Conservation (phyloP, 345 rosid species). For the Camelina sativa region DNA sequence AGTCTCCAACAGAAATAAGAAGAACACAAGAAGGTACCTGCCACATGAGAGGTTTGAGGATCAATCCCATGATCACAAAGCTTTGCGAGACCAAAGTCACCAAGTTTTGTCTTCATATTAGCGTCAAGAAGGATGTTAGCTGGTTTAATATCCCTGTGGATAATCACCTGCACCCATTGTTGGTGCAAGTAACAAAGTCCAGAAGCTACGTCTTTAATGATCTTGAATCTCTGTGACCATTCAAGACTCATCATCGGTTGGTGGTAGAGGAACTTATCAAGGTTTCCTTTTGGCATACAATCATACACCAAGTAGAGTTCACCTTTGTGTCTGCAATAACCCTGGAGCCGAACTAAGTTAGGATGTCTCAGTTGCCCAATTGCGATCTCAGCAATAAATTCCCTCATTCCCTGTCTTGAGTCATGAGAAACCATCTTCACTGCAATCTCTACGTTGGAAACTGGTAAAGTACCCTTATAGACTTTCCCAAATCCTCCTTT, state of each 20-base stretch:
- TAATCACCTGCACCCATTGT: constrained; percentile 65
- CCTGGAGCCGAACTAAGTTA: constrained; percentile 21
- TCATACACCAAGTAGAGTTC: constrained; percentile 59
- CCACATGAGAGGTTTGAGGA: constrained; percentile 59
- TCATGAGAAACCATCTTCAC: constrained; percentile 34
- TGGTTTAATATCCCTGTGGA: constrained; percentile 76
- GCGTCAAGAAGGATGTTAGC: constrained; percentile 69
- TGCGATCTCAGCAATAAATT: constrained; percentile 32
- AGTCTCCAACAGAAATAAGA: not conserved
- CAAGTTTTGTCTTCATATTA: constrained; percentile 61
- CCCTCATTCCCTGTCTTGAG: constrained; percentile 31
- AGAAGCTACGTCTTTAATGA: constrained; percentile 52
- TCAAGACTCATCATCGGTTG: constrained; percentile 33
- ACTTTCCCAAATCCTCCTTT: constrained; percentile 64
- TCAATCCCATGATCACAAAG: constrained; percentile 58
- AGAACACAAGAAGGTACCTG: constrained; percentile 14
- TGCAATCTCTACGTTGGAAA: constrained; percentile 9
- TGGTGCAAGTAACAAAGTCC: constrained; percentile 48
- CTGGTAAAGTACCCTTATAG: constrained; percentile 28
- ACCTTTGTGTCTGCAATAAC: constrained; percentile 18
- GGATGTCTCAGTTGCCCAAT: constrained; percentile 28
- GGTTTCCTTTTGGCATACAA: constrained; percentile 68
- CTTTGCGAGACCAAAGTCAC: constrained; percentile 83
- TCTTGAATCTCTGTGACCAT: constrained; percentile 62
- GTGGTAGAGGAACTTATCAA: constrained; percentile 50